A percentile compares a stretch with the other conserved stretches of the same genome.
Conservation (phyloP, 352 stramenopile species). For the Globisporangium apiculatum region DNA sequence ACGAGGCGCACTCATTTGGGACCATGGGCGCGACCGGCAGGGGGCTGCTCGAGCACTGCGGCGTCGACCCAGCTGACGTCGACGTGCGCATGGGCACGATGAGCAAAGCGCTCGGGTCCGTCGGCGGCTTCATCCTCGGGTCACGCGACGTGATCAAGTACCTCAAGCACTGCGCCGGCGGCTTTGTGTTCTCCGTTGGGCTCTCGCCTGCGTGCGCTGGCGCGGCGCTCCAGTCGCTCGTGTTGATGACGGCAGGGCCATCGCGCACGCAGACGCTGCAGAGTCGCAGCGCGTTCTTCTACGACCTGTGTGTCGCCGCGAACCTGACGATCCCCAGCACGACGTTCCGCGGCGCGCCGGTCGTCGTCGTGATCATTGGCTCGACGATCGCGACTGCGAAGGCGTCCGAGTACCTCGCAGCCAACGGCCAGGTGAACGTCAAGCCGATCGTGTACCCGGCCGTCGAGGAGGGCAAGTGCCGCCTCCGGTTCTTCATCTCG, state of each 20-base stretch:
- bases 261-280: constrained; percentile 58
- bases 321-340: constrained; percentile 50
- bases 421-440: constrained; percentile 57
- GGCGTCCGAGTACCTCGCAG: constrained; percentile 52
- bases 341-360: constrained; percentile 61
- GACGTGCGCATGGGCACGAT: constrained; percentile 69
- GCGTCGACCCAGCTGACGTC: constrained; percentile 33
- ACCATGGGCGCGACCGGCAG: constrained; percentile 50
- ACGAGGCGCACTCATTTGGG: constrained; percentile 63
- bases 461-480: constrained; percentile 78
- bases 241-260: constrained; percentile 54
- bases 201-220: constrained; percentile 59
- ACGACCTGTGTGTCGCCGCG: constrained; percentile 58
- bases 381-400: constrained; percentile 73
- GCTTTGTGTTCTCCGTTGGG: constrained; percentile 77
- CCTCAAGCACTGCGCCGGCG: constrained; percentile 56
- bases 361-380: constrained; percentile 76
- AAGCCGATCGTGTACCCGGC: constrained; percentile 84
- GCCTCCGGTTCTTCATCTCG: constrained; percentile 84
- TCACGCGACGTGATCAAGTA: constrained; percentile 45
- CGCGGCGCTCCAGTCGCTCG: constrained; percentile 59
- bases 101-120: constrained; percentile 63
- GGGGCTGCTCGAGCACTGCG: constrained; percentile 49
- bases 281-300: constrained; percentile 67
- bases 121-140: constrained; percentile 59